Evolutionary conservation across 2,329 filamentous ascomycete species (phyloP).

Genomic region (Domatiomyces catenatus): DNA sequence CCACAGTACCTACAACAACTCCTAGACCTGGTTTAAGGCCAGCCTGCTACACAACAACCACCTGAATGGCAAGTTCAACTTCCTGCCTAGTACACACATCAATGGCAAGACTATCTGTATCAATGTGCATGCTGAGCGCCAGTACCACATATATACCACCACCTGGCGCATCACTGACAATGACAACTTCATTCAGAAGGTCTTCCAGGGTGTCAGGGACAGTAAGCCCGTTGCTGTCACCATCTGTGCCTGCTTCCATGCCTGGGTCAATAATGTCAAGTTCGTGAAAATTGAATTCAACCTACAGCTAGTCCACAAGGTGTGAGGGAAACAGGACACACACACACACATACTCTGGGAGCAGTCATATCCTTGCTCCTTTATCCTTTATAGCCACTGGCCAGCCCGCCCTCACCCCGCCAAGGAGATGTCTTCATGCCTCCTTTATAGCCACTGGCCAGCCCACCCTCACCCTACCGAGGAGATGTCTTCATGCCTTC

Average conservation of each 20-base stretch:
- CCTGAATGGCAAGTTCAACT: background rate
- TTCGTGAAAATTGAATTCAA: background rate
- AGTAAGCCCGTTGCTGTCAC: conserved; percentile 2
- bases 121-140: conserved; percentile 3
- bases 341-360: no score
- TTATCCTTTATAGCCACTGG: no score
- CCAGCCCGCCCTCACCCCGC: no score
- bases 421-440: no score
- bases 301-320: background rate
- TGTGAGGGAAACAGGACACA: background rate
- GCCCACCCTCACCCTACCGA: no score
- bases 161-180: conserved; percentile 1
- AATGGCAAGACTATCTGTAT: conserved; percentile 1
- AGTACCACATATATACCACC: conserved; percentile 1
- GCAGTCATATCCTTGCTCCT: no score
- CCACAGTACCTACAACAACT: conserved; percentile 3
- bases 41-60: conserved; percentile 1
- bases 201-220: conserved; percentile 3
- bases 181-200: conserved; percentile 1
- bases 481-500: no score
- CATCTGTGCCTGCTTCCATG: conserved; percentile 2
- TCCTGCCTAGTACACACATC: background rate
- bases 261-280: conserved; percentile 4
- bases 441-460: no score
- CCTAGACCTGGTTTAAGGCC: conserved; percentile 7